Conservation (phyloP, 345 rosid species). For the Eucalyptus tenuipes region DNA sequence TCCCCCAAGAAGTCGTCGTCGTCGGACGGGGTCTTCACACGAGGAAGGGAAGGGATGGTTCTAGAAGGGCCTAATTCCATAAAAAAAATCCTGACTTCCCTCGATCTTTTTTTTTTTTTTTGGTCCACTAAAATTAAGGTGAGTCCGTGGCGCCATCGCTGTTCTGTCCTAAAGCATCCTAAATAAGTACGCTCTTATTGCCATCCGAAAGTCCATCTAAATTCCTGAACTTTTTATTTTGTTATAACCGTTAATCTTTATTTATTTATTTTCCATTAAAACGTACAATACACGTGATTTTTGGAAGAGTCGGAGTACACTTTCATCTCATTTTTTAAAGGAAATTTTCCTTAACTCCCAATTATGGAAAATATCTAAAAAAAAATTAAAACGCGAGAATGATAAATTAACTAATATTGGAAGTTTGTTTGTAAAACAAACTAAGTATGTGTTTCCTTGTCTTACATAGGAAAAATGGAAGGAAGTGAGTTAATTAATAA, state of each 20-base stretch:
- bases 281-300: accelerated
- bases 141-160: no score
- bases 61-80: not conserved
- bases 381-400: not conserved
- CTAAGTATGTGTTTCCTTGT: no score
- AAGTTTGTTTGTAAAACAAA: no score
- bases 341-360: not conserved
- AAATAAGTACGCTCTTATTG: not conserved
- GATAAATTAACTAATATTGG: no score
- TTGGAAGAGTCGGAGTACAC: accelerated
- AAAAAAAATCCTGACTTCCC: no score
- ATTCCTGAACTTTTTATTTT: no score
- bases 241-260: not conserved
- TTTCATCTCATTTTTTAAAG: not conserved
- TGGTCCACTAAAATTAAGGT: no score
- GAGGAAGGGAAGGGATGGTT: not conserved
- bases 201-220: not conserved
- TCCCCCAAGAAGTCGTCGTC: not conserved
- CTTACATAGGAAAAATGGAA: no score
- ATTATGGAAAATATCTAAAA: not conserved
- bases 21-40: not conserved
- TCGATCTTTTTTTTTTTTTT: no score
- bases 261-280: not conserved
- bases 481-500: no score
- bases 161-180: no score